Base-by-base conservation (phyloP, 139 green algal genomes). In the Micractinium sp. region DNA sequence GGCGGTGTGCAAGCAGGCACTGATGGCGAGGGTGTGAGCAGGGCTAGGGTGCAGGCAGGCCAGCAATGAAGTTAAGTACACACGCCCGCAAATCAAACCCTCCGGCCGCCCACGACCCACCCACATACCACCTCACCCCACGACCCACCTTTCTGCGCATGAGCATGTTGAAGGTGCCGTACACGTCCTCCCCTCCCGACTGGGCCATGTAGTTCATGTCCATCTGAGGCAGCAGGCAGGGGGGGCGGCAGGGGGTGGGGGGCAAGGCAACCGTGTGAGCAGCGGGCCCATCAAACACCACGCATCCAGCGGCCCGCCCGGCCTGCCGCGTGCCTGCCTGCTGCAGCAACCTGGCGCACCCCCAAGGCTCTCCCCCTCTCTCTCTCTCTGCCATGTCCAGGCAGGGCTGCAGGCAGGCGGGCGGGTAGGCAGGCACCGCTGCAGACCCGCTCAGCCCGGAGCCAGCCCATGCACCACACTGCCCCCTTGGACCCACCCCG, bases 111-210 rank as follows among this genome's bases (percentile, higher is more conserved):
- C 76, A 38, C 76, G 1, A n/a, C 36, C 76, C 29, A n/a, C n/a
- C n/a, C n/a, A n/a, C n/a, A n/a, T n/a, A n/a, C 78, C 33, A 18
- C 78, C 18, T 4, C 38, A 14, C 2, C 41, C 75, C 0, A 22
- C n/a, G 41, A 13, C 29, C 74, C 25, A 88, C 90, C 89, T 98
- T 97, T 35, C 96, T 86, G 61, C 98, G 90, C 92, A 99, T 92
- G 35, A 99, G 73, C 56, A 99, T 78, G 89, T 98, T 98, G 93
- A 99, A 98, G 14, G 91, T 93, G 41, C 81, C 78, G 92, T 99
- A 99, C 39, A 98, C 90, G 87, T 98, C 94, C 90, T 96, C 94
- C 16, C 22, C 14, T 66, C 82, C 86, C 75, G 87, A 38, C 86
- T 82, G 87, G 27, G 90, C 93, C 90, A 96, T 89, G 85, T 90